Base-by-base conservation (phyloP, 78 protist species). In the Isochrysis galbana region DNA sequence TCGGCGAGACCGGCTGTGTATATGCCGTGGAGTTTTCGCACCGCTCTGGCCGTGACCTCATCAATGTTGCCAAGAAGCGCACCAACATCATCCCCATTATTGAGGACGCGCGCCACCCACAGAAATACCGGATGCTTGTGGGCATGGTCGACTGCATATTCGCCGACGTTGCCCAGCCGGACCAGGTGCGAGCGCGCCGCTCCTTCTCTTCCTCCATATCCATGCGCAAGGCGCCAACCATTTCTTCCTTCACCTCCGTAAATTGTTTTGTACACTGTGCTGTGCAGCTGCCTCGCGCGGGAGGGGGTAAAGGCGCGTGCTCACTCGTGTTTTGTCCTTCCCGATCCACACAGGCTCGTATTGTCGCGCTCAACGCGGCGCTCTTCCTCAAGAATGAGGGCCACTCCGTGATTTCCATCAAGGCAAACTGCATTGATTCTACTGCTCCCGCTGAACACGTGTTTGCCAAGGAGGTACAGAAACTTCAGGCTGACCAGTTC, bases 91-190 rank as follows among this genome's bases (percentile, higher is more conserved):
- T 99, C 93, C 99, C 99, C 83, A 99, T 99, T 87, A 93, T 99
- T 45, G 99, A 98, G 94, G 99, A 99, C 87, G 99, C 99, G 0
- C 97, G 99, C 41, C 97, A 96, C 95, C 99, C 99, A 32, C 96
- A 95, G 90, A 97, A 97, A 90, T 98, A 98, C 98, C 94, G 99
- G 5, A 98, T 98, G 99, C 96, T 99, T 61, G 97, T 99, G 47
- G 98, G 98, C 74, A 99, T 99, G 99, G 99, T 98, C 22, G 99
- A 99, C 92, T 74, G 51, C 38, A 45, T 99, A 78, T 99, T 99
- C 89, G 99, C 99, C 11, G 99, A 99, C 93, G 99, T 99, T 1
- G 99, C 99, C 14, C 99, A 99, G 96, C 99, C 99, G 36, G 99
- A 99, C 87, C 99, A 99, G 96, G 67, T 19, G 67, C 67, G 67